These are phyloP conservation scores for Sclerotinia trifoliorum DNA, from an alignment of 2,329 filamentous ascomycete species.

Conservation along the genomic window DNA sequence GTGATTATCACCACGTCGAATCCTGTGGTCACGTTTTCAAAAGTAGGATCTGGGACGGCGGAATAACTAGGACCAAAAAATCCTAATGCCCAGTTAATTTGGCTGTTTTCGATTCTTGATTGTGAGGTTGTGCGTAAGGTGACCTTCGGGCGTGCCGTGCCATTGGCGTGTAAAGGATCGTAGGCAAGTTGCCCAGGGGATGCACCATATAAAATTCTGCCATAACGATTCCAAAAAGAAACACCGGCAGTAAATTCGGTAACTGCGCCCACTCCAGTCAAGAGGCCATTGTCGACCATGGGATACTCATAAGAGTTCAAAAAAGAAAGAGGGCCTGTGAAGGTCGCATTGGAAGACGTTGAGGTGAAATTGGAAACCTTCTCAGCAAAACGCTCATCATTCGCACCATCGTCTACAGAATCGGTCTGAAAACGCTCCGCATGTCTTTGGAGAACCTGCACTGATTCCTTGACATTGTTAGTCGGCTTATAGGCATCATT, in stretches of 20 bases:
- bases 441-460: conserved; percentile 54
- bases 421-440: conserved; percentile 51
- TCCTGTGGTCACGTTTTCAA: conserved; percentile 44
- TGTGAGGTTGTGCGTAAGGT: conserved; percentile 55
- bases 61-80: conserved; percentile 52
- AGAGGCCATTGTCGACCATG: conserved; percentile 43
- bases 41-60: conserved; percentile 40
- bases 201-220: conserved; percentile 52
- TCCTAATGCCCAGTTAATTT: conserved; percentile 52
- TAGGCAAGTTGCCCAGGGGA: conserved; percentile 49
- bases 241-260: conserved; percentile 52
- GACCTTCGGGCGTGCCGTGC: conserved; percentile 49
- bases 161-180: conserved; percentile 46
- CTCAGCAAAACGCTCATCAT: conserved; percentile 48
- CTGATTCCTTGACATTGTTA: conserved; percentile 35
- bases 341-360: conserved; percentile 40
- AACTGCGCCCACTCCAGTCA: conserved; percentile 50
- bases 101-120: conserved; percentile 54
- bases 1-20: conserved; percentile 52
- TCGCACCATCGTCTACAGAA: conserved; percentile 47
- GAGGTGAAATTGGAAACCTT: conserved; percentile 50
- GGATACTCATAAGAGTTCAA: conserved; percentile 53
- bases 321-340: conserved; percentile 51
- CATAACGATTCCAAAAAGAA: conserved; percentile 55
- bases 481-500: background rate